Conservation (phyloP, 1,139 yeast species). For the Saccharomycopsis hybrid region DNA sequence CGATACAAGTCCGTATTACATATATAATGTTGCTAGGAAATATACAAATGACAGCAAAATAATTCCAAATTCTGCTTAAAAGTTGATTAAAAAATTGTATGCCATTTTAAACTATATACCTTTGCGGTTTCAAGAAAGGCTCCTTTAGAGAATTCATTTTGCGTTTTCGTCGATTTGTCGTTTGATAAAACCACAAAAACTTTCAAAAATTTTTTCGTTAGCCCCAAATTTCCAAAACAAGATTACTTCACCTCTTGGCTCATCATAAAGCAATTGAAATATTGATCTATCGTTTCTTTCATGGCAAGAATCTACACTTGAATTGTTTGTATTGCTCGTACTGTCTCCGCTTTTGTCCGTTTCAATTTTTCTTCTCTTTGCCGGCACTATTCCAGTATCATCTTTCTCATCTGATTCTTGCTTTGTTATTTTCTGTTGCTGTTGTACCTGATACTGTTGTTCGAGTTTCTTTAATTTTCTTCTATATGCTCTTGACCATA, state of each 20-base stretch:
- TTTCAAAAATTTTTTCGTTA: constrained; percentile 14
- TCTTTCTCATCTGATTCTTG: neutral
- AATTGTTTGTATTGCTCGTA: no score
- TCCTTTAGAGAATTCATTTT: no score
- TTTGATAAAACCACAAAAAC: constrained; percentile 14
- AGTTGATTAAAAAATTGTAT: no score
- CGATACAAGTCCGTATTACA: no score
- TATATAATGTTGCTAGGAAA: no score
- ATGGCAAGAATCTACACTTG: no score
- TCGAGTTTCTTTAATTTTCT: constrained; percentile 22
- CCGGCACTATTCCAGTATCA: neutral
- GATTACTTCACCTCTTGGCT: neutral
- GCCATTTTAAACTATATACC: no score
- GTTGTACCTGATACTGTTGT: neutral
- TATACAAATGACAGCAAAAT: no score
- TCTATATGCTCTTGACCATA: constrained; percentile 32
- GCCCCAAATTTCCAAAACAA: constrained; percentile 16
- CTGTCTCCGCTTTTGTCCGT: neutral
- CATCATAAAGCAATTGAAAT: constrained; percentile 6
- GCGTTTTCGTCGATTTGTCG: no score
- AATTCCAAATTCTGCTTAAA: no score
- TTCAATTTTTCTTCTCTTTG: neutral
- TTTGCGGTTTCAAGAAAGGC: no score
- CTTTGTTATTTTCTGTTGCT: neutral
- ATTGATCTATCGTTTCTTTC: neutral